Percentiles rank a stretch among this genome's conserved stretches.
phyloP scores from a whole-genome alignment of 1,284 basidiomycete genomes.

The Phellopilus nigrolimitatus region DNA sequence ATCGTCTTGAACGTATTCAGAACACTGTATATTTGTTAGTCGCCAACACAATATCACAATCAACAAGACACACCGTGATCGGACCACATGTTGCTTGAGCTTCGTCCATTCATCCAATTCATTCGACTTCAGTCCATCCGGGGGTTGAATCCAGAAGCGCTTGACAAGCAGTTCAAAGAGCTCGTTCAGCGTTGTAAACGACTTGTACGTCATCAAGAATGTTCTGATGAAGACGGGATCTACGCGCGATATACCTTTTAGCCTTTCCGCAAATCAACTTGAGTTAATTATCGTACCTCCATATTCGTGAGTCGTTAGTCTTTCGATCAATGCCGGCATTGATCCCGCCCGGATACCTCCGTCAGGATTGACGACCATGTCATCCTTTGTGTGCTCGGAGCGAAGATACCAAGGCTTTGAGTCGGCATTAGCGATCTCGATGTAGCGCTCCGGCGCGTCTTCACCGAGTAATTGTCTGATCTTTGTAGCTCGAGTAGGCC shows the following conservation, averaged over 20 bases:
- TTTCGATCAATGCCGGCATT: conserved; percentile 79
- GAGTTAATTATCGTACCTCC: conserved; percentile 48
- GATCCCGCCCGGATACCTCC: conserved; percentile 85
- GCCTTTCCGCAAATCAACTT: not conserved
- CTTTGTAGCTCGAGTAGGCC: conserved; percentile 14
- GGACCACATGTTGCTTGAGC: conserved; percentile 86
- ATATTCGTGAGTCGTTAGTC: conserved; percentile 86
- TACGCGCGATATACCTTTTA: conserved; percentile 28
- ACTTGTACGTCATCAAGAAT: conserved; percentile 97
- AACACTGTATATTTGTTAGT: conserved; percentile 44
- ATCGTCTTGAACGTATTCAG: conserved; percentile 81
- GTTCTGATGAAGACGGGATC: conserved; percentile 85
- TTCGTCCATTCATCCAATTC: conserved; percentile 83
- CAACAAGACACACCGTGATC: conserved; percentile 59
- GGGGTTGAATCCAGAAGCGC: conserved; percentile 80
- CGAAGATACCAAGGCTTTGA: conserved; percentile 83
- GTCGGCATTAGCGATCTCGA: conserved; percentile 26
- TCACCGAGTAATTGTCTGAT: conserved; percentile 18
- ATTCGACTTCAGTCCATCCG: conserved; percentile 56
- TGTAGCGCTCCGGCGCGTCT: conserved; percentile 18
- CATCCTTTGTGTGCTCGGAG: conserved; percentile 72
- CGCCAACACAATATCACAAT: not conserved
- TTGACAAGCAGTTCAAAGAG: conserved; percentile 83
- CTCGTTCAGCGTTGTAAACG: conserved; percentile 85
- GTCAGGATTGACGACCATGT: conserved; percentile 83